These are phyloP conservation scores for Smittium mucronatum DNA, from an alignment of 371 early-diverging fungal genomes.

Conservation along the genomic window DNA sequence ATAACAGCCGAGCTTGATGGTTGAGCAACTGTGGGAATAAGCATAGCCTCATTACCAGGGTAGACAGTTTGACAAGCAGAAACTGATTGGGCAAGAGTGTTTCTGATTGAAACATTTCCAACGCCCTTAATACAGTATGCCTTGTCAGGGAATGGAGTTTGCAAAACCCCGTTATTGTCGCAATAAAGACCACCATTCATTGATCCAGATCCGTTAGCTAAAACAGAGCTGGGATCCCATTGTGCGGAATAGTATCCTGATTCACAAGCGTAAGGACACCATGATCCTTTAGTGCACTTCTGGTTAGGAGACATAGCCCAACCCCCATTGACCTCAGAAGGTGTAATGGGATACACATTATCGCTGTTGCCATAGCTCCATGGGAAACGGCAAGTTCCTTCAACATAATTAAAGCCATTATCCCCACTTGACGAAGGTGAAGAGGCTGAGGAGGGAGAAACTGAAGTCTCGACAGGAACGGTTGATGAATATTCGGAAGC, in stretches of 20 bases:
- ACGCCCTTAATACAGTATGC: constrained; percentile 26
- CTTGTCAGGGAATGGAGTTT: constrained; percentile 21
- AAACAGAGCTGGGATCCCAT: constrained; percentile 25
- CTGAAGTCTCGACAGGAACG: neutral
- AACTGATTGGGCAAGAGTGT: constrained; percentile 26
- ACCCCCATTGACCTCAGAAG: constrained; percentile 24
- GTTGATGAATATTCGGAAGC: neutral
- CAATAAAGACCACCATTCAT: constrained; percentile 33
- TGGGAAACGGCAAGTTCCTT: constrained; percentile 19
- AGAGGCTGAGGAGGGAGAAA: neutral
- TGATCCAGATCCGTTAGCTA: constrained; percentile 23
- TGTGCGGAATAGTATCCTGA: constrained; percentile 33
- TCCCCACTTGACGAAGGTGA: neutral
- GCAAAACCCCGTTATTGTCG: constrained; percentile 20
- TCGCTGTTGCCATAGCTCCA: constrained; percentile 26
- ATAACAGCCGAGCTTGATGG: constrained; percentile 16
- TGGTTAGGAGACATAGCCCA: constrained; percentile 39
- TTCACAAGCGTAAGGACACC: constrained; percentile 35
- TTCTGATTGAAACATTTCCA: constrained; percentile 21
- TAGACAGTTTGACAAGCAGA: constrained; percentile 36
- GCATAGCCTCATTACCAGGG: constrained; percentile 36
- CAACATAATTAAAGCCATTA: neutral
- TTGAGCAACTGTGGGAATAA: constrained; percentile 32
- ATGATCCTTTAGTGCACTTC: constrained; percentile 19
- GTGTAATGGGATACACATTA: constrained; percentile 31